Conservation (phyloP, 78 protist species). For the Corallochytrium limacisporum region DNA sequence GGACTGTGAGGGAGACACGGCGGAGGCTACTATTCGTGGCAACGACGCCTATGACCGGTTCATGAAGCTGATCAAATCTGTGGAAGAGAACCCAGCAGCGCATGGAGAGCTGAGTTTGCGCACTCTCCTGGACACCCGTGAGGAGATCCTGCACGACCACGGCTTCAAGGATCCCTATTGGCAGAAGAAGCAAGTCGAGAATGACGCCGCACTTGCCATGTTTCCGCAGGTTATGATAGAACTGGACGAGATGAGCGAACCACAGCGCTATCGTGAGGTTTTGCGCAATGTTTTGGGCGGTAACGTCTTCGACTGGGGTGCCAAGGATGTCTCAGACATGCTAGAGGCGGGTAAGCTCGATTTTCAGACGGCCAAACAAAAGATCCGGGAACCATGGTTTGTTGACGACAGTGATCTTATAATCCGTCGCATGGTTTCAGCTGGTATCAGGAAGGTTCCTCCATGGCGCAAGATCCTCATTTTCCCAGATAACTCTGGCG, state of each 20-base stretch:
- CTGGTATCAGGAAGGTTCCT: too few species aligned
- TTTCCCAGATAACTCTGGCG: slow-evolving; percentile 15
- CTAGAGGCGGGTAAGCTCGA: not conserved
- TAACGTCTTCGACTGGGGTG: slow-evolving; percentile 20
- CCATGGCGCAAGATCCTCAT: not conserved
- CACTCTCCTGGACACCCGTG: not conserved
- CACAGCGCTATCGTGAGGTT: too few species aligned
- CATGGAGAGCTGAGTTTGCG: not conserved
- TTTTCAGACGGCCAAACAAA: slow-evolving; percentile 1
- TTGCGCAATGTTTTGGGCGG: slow-evolving; percentile 1
- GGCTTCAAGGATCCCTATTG: slow-evolving; percentile 1
- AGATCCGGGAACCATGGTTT: slow-evolving; percentile 1
- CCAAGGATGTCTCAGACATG: not conserved
- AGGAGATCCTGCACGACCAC: not conserved
- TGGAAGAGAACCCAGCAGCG: too few species aligned
- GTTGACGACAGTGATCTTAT: not conserved
- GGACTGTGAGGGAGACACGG: too few species aligned
- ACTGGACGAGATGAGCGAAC: not conserved
- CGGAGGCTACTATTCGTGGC: too few species aligned
- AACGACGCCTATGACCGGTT: too few species aligned
- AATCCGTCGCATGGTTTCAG: too few species aligned
- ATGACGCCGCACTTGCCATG: not conserved
- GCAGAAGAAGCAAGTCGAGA: not conserved
- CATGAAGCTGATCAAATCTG: too few species aligned
- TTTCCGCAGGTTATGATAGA: not conserved